A percentile compares a stretch with the other conserved stretches of the same genome.
Evolutionary conservation across 345 rosid species (phyloP).

Genomic region (Eucalyptus marginata): DNA sequence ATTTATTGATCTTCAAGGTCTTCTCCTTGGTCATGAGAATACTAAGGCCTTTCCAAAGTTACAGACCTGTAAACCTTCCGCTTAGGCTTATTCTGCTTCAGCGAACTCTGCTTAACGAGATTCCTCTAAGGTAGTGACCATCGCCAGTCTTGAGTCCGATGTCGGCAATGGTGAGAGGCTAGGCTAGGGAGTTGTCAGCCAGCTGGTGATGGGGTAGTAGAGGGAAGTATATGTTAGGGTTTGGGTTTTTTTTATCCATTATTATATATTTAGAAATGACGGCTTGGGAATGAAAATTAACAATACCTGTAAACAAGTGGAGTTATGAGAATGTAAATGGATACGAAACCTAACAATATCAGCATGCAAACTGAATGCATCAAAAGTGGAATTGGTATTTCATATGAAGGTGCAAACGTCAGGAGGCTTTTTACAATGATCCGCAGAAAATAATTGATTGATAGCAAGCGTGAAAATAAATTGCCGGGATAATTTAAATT

Average conservation of each 20-base stretch:
- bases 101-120: background rate
- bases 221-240: background rate
- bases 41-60: background rate
- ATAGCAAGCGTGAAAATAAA: background rate
- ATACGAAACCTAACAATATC: background rate
- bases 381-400: background rate
- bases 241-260: background rate
- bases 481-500: background rate
- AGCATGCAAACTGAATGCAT: background rate
- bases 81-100: background rate
- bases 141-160: background rate
- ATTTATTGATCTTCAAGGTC: background rate
- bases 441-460: background rate
- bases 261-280: background rate
- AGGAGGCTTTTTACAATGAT: background rate
- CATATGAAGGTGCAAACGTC: background rate
- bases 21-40: background rate
- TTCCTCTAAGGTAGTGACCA: background rate
- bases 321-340: background rate
- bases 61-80: background rate
- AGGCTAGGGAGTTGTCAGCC: background rate
- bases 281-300: background rate
- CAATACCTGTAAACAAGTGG: background rate
- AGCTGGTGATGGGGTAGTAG: background rate
- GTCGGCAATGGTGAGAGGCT: background rate